A percentile compares a stretch with the other conserved stretches of the same genome.
These are phyloP conservation scores for Nectriaceae sp. DNA, from an alignment of 2,329 filamentous ascomycete genomes.

Conservation along the genomic window DNA sequence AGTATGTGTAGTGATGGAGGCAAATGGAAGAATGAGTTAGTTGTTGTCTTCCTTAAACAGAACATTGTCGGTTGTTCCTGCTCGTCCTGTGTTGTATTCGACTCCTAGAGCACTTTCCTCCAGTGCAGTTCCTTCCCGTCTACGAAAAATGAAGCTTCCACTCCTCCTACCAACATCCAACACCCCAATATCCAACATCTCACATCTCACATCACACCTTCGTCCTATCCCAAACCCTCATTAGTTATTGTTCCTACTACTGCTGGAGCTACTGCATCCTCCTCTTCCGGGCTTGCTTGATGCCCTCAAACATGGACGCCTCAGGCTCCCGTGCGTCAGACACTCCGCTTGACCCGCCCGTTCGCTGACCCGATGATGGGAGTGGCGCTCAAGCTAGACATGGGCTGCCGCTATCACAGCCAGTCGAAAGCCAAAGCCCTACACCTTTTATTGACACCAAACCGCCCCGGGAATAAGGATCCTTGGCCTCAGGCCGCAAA, in stretches of 20 bases:
- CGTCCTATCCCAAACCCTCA: not conserved
- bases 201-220: not conserved
- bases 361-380: conserved; percentile 31
- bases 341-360: conserved; percentile 23
- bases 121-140: too few species aligned
- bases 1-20: not conserved
- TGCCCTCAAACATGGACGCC: conserved; percentile 7
- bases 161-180: too few species aligned
- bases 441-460: conserved; percentile 15
- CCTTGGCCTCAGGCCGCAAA: conserved; percentile 22
- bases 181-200: too few species aligned
- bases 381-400: conserved; percentile 28
- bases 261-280: conserved; percentile 20
- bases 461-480: conserved; percentile 26
- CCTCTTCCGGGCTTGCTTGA: conserved; percentile 7
- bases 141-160: too few species aligned
- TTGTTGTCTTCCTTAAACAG: too few species aligned
- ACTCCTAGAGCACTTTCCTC: too few species aligned
- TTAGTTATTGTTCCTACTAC: conserved; percentile 2
- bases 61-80: too few species aligned
- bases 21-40: too few species aligned
- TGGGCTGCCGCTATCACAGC: conserved; percentile 20
- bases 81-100: too few species aligned
- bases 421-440: conserved; percentile 20
- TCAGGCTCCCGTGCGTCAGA: conserved; percentile 14